Percentiles rank a stretch among this genome's conserved stretches.
phyloP scores from a whole-genome alignment of 2,329 filamentous ascomycete species.

The Botryotinia calthae region DNA sequence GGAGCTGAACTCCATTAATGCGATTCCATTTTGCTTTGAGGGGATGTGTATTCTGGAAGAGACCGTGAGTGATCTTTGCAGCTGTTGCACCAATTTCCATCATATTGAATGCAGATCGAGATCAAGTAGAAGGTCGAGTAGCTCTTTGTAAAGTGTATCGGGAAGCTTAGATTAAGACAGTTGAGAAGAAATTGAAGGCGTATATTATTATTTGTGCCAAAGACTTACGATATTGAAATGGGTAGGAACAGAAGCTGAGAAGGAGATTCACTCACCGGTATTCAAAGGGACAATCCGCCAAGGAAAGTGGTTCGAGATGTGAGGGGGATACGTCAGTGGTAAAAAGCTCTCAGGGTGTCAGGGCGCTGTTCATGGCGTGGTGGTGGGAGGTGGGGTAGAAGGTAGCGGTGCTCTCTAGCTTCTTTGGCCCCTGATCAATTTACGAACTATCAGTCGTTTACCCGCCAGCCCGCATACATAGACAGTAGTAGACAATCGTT shows the following conservation, averaged over 20 bases:
- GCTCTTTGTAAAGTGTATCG: background rate
- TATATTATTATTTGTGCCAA: background rate
- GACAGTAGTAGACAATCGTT: background rate
- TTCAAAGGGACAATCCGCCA: background rate
- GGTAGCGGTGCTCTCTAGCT: background rate
- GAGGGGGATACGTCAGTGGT: background rate
- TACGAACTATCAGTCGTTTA: background rate
- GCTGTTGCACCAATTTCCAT: constrained; percentile 33
- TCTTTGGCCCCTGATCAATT: background rate
- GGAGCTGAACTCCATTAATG: constrained; percentile 53
- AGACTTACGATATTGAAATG: background rate
- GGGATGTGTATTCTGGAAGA: constrained; percentile 34
- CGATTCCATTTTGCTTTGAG: constrained; percentile 61
- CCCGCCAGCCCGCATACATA: too few species aligned
- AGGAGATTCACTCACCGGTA: background rate
- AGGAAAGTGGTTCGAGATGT: constrained; percentile 13
- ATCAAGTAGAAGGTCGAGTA: background rate
- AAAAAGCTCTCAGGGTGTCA: background rate
- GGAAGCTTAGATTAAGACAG: background rate
- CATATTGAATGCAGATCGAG: constrained; percentile 29
- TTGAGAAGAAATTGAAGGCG: background rate
- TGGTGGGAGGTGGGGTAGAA: background rate
- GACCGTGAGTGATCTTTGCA: constrained; percentile 28
- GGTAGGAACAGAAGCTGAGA: background rate
- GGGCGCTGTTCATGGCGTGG: background rate